Evolutionary conservation across 352 stramenopile genomes (phyloP).

Genomic region (Phytophthora citrophthora): DNA sequence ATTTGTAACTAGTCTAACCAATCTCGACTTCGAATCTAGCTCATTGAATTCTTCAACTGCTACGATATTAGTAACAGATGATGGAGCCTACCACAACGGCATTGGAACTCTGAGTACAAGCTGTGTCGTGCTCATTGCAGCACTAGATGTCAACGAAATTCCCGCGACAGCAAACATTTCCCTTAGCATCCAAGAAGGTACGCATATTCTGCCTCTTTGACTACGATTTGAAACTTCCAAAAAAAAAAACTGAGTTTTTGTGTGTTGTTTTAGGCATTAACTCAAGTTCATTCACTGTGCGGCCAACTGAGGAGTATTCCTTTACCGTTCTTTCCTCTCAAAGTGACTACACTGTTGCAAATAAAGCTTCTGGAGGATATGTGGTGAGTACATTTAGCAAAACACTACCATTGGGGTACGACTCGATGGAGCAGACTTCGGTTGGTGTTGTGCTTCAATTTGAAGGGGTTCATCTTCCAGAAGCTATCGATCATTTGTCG

Average conservation of each 20-base stretch:
- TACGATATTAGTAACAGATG: conserved; percentile 34
- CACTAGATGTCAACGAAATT: conserved; percentile 33
- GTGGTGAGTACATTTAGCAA: conserved; percentile 5
- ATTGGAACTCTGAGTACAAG: conserved; percentile 30
- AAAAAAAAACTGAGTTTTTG: not conserved
- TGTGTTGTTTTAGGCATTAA: conserved; percentile 14
- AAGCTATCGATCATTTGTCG: conserved; percentile 33
- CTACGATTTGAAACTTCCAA: not conserved
- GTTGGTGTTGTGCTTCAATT: conserved; percentile 28
- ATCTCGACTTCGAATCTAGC: conserved; percentile 37
- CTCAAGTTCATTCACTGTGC: conserved; percentile 7
- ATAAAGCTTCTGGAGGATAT: conserved; percentile 15
- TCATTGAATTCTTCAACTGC: conserved; percentile 7
- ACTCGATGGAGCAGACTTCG: conserved; percentile 9
- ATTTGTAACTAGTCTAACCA: conserved; percentile 22
- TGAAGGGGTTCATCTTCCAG: conserved; percentile 31
- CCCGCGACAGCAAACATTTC: conserved; percentile 23
- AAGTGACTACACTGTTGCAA: conserved; percentile 21
- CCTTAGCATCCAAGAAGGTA: conserved; percentile 30
- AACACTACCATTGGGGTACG: conserved; percentile 28
- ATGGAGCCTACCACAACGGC: conserved; percentile 39
- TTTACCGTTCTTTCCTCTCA: conserved; percentile 27
- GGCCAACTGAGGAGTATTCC: conserved; percentile 16
- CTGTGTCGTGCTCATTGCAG: conserved; percentile 26
- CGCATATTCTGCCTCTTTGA: not conserved